These are phyloP conservation scores for Herpetomonas tarakana DNA, from an alignment of 208 protist species.

Conservation along the genomic window DNA sequence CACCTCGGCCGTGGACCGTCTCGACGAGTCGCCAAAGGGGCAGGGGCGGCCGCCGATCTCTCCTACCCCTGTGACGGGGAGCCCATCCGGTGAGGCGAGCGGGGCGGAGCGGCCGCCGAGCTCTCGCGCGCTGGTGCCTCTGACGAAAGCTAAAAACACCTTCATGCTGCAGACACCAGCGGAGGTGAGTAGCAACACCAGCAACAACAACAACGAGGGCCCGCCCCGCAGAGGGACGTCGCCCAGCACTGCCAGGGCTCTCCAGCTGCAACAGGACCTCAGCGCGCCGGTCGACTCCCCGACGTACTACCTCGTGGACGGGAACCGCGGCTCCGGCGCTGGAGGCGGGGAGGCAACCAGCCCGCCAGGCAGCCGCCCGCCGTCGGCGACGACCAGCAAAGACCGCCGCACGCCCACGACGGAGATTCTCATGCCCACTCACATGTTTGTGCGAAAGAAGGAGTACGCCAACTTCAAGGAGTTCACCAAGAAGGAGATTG, in stretches of 20 bases:
- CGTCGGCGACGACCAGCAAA: not conserved
- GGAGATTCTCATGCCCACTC: slow-evolving; percentile 41
- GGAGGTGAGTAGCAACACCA: not conserved
- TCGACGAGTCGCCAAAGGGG: not conserved
- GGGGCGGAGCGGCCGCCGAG: not conserved
- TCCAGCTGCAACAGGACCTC: slow-evolving; percentile 3
- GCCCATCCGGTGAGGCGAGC: not conserved
- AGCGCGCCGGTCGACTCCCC: slow-evolving; percentile 10
- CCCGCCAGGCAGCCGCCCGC: not conserved
- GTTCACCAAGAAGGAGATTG: slow-evolving; percentile 56
- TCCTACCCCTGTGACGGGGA: not conserved
- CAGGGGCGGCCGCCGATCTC: not conserved
- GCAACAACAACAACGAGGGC: not conserved
- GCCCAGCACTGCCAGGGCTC: not conserved
- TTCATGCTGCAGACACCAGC: not conserved
- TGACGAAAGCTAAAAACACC: not conserved
- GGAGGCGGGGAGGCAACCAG: not conserved
- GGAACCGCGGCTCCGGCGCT: not conserved
- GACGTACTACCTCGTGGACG: slow-evolving; percentile 4
- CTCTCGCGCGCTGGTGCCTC: not conserved
- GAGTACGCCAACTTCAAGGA: slow-evolving; percentile 50
- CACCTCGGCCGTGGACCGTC: no score
- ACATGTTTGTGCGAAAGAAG: slow-evolving; percentile 50
- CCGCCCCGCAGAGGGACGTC: not conserved
- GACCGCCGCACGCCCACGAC: slow-evolving; percentile 12